Evolutionary conservation across 768 basidiomycete genomes (phyloP).

Genomic region (Daedalea quercina): DNA sequence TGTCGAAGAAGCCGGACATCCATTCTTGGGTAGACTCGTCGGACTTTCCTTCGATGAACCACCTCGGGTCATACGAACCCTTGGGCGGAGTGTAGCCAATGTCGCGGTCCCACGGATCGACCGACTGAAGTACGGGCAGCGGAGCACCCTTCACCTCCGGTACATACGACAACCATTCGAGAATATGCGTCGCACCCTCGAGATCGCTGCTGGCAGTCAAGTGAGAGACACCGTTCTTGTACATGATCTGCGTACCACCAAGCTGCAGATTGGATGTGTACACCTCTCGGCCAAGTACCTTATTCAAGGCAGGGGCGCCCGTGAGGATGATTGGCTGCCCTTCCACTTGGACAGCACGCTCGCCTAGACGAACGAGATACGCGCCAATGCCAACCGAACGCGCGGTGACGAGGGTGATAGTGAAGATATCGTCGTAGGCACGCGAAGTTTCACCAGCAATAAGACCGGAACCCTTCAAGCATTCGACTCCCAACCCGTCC

Average conservation of each 20-base stretch:
- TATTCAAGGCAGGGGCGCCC: slow-evolving; percentile 94
- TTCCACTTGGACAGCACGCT: slow-evolving; percentile 97
- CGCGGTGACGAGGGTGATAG: slow-evolving; percentile 96
- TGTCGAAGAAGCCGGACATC: slow-evolving; percentile 93
- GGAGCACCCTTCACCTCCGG: slow-evolving; percentile 77
- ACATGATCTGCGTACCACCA: slow-evolving; percentile 99
- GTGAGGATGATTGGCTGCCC: slow-evolving; percentile 99
- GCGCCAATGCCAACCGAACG: slow-evolving; percentile 99
- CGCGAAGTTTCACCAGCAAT: slow-evolving; percentile 98
- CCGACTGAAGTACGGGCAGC: slow-evolving; percentile 68
- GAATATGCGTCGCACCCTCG: slow-evolving; percentile 89
- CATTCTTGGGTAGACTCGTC: slow-evolving; percentile 77
- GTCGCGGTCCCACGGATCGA: slow-evolving; percentile 87
- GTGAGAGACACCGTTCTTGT: slow-evolving; percentile 99
- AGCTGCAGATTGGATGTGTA: slow-evolving; percentile 98
- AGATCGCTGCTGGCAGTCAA: slow-evolving; percentile 92
- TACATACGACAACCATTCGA: slow-evolving; percentile 93
- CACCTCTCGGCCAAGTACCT: slow-evolving; percentile 97
- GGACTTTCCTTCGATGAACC: slow-evolving; percentile 93
- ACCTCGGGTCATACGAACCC: slow-evolving; percentile 92
- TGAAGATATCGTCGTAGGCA: slow-evolving; percentile 99
- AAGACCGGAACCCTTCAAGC: slow-evolving; percentile 90
- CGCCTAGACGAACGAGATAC: slow-evolving; percentile 95
- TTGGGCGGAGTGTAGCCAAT: slow-evolving; percentile 90
- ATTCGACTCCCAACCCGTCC: slow-evolving; percentile 96